Conservation (phyloP, 2,329 filamentous ascomycete genomes). For the Zymoseptoria pseudotritici region DNA sequence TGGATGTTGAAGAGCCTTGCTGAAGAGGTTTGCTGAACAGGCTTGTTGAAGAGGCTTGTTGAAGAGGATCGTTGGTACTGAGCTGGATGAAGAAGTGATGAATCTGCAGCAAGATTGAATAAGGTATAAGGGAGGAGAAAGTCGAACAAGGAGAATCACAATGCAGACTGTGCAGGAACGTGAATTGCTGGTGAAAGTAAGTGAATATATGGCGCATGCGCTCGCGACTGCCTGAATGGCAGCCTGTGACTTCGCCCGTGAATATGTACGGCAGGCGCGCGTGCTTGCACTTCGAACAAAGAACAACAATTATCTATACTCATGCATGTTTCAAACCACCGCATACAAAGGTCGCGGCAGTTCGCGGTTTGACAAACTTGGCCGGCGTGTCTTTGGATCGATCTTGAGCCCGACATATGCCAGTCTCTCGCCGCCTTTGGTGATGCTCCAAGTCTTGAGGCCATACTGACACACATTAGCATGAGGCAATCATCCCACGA, state of each 20-base stretch:
- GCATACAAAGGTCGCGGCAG: slow-evolving; percentile 60
- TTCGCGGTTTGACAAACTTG: slow-evolving; percentile 30
- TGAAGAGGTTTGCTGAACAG: too few species aligned
- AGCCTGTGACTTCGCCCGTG: background rate
- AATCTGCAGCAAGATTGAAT: background rate
- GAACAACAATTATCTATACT: background rate
- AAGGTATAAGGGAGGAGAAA: background rate
- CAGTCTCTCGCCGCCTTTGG: slow-evolving; percentile 64
- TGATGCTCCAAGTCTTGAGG: slow-evolving; percentile 73
- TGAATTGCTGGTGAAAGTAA: background rate
- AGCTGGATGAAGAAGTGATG: too few species aligned
- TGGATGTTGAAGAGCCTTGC: too few species aligned
- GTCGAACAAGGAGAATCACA: background rate
- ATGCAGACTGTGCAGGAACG: background rate
- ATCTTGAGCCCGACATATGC: slow-evolving; percentile 71
- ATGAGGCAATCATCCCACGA: background rate
- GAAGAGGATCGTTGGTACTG: too few species aligned
- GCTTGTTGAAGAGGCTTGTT: too few species aligned
- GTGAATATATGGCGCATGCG: background rate
- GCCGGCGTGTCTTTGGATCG: slow-evolving; percentile 33
- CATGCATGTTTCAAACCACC: slow-evolving; percentile 29
- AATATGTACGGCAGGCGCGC: background rate
- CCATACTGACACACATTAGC: slow-evolving; percentile 52
- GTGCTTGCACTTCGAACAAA: background rate
- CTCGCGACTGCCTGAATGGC: background rate